phyloP scores from a whole-genome alignment of 2,329 filamentous ascomycete genomes.

The Cyphellophora europaea region DNA sequence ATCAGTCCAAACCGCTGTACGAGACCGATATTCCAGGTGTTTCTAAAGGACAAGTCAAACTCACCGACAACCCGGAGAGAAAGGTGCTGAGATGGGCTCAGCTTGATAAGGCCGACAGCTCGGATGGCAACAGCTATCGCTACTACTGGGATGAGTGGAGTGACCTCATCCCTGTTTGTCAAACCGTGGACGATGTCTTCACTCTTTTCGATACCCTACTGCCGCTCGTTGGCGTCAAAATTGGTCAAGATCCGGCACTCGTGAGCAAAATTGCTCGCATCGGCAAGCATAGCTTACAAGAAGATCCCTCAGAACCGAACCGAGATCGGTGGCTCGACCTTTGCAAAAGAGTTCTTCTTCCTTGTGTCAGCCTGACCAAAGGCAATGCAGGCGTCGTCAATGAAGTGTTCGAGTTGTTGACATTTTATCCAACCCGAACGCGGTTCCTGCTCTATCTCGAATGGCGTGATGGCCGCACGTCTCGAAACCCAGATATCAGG shows the following conservation, averaged over 20 bases:
- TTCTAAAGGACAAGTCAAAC: constrained; percentile 59
- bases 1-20: constrained; percentile 41
- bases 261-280: constrained; percentile 79
- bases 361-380: constrained; percentile 76
- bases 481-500: constrained; percentile 67
- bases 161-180: constrained; percentile 86
- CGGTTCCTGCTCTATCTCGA: constrained; percentile 88
- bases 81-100: constrained; percentile 75
- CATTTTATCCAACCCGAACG: constrained; percentile 63
- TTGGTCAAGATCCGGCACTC: constrained; percentile 72
- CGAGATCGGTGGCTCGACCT: constrained; percentile 73
- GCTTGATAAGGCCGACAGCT: constrained; percentile 66
- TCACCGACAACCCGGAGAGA: constrained; percentile 50
- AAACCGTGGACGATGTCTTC: constrained; percentile 83
- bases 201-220: constrained; percentile 74
- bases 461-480: constrained; percentile 76
- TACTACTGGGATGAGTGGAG: constrained; percentile 98
- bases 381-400: constrained; percentile 77
- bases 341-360: constrained; percentile 73
- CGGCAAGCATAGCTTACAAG: constrained; percentile 62
- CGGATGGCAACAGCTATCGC: constrained; percentile 66
- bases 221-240: constrained; percentile 77
- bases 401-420: constrained; percentile 76
- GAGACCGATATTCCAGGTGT: constrained; percentile 57
- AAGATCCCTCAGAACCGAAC: constrained; percentile 64